A percentile compares a stretch with the other conserved stretches of the same genome.
Conservation (phyloP, 345 rosid species). For the Camelina laxa region DNA sequence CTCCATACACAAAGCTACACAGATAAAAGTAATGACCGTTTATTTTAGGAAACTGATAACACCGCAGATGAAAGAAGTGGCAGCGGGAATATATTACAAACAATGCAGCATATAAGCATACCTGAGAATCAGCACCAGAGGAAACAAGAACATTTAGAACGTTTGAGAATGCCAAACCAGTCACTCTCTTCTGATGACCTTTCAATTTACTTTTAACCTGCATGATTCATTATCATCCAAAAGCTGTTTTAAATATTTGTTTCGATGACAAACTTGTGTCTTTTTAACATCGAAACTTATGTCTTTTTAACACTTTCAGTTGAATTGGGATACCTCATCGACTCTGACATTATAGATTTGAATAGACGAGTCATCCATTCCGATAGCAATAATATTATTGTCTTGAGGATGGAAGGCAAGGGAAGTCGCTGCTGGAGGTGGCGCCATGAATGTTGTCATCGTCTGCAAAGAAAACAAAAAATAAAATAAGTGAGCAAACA, state of each 20-base stretch:
- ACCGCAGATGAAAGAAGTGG: conserved; percentile 8
- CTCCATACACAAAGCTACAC: conserved; percentile 76
- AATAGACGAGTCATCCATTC: conserved; percentile 87
- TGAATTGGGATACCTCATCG: conserved; percentile 62
- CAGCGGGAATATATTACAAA: background rate
- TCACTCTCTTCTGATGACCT: conserved; percentile 82
- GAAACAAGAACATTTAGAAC: conserved; percentile 69
- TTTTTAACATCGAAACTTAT: background rate
- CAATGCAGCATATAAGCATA: conserved; percentile 32
- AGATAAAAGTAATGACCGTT: conserved; percentile 4
- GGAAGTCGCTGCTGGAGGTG: conserved; percentile 85
- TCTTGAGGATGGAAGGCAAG: conserved; percentile 90
- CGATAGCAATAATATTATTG: conserved; percentile 81
- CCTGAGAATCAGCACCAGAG: conserved; percentile 93
- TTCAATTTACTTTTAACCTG: conserved; percentile 80
- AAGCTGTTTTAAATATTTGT: conserved; percentile 10
- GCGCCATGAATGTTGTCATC: conserved; percentile 81
- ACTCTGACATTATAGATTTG: conserved; percentile 86
- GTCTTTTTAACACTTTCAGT: conserved; percentile 6
- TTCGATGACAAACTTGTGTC: background rate
- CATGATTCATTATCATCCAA: conserved; percentile 22
- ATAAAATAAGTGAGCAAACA: conserved; percentile 1
- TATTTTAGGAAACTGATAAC: conserved; percentile 8
- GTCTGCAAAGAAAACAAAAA: conserved; percentile 40
- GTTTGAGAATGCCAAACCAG: conserved; percentile 85